Percentiles rank a stretch among this genome's conserved stretches.
Conservation (phyloP, 2,329 filamentous ascomycete species). For the Monilinia fructicola region DNA sequence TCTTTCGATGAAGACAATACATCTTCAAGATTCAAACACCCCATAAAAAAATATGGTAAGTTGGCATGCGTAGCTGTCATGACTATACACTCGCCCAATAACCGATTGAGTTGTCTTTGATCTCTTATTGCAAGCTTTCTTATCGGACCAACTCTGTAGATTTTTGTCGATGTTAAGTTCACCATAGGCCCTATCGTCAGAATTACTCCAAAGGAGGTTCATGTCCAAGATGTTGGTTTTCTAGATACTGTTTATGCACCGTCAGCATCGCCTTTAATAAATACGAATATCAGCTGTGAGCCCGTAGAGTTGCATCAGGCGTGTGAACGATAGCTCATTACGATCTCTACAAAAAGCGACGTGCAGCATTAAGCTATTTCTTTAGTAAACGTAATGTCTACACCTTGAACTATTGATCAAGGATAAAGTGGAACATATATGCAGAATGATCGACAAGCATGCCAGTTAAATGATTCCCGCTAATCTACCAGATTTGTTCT, state of each 20-base stretch:
- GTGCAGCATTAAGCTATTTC: constrained; percentile 28
- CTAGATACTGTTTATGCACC: constrained; percentile 44
- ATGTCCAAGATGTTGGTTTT: constrained; percentile 41
- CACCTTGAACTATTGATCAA: constrained; percentile 30
- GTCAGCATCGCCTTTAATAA: constrained; percentile 17
- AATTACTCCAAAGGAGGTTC: constrained; percentile 38
- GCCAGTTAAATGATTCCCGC: not conserved
- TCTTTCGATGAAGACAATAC: constrained; percentile 45
- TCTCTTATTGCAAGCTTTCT: no score
- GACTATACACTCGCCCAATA: no score
- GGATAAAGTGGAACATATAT: constrained; percentile 27
- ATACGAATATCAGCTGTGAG: constrained; percentile 20
- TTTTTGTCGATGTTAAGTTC: not conserved
- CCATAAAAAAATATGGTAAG: constrained; percentile 43
- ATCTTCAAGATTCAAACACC: constrained; percentile 45
- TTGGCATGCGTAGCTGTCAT: not conserved
- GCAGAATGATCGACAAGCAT: not conserved
- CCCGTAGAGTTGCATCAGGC: constrained; percentile 12
- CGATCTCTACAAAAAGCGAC: constrained; percentile 27
- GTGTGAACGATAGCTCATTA: constrained; percentile 25
- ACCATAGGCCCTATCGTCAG: constrained; percentile 40
- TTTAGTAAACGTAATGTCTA: constrained; percentile 28
- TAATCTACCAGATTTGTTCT: not conserved
- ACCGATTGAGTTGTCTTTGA: no score
- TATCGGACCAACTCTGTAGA: no score